Evolutionary conservation across 306 rosid genomes (phyloP).

Genomic region (Pueraria montana): DNA sequence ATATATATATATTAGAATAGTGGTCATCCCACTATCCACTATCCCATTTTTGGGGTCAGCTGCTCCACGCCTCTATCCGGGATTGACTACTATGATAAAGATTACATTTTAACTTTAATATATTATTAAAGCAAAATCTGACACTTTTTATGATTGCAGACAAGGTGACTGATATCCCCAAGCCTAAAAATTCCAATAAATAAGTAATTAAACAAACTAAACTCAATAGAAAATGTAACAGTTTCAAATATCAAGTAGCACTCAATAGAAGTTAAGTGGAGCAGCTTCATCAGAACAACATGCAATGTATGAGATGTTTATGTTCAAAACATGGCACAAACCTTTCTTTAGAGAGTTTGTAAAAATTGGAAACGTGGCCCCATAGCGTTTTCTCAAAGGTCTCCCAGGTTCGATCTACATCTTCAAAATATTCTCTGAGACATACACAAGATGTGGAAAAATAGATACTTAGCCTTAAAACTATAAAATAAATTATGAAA

Average conservation of each 20-base stretch:
- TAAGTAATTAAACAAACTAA: slow-evolving; percentile 8
- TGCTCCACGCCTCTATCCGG: background rate
- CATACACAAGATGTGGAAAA: slow-evolving; percentile 46
- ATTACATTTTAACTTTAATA: background rate
- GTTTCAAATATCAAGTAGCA: slow-evolving; percentile 36
- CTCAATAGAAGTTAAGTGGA: slow-evolving; percentile 30
- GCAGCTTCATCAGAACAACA: slow-evolving; percentile 26
- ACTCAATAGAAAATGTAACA: slow-evolving; percentile 30
- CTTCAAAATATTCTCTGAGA: slow-evolving; percentile 92
- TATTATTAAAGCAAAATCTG: background rate
- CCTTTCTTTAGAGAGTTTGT: slow-evolving; percentile 97
- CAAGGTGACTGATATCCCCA: slow-evolving; percentile 1
- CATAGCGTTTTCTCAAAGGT: slow-evolving; percentile 94
- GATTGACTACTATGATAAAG: background rate
- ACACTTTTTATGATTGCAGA: background rate
- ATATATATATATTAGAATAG: background rate
- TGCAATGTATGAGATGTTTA: slow-evolving; percentile 40
- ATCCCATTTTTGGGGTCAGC: background rate
- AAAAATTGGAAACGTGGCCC: slow-evolving; percentile 87
- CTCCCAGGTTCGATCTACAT: slow-evolving; percentile 95
- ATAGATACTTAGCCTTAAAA: slow-evolving; percentile 32
- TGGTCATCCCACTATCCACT: background rate
- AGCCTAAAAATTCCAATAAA: slow-evolving; percentile 24
- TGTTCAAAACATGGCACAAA: slow-evolving; percentile 50
- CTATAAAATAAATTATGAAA: slow-evolving; percentile 18